phyloP scores from a whole-genome alignment of 23 red algal genomes.

The Cyanidium caldarium region DNA sequence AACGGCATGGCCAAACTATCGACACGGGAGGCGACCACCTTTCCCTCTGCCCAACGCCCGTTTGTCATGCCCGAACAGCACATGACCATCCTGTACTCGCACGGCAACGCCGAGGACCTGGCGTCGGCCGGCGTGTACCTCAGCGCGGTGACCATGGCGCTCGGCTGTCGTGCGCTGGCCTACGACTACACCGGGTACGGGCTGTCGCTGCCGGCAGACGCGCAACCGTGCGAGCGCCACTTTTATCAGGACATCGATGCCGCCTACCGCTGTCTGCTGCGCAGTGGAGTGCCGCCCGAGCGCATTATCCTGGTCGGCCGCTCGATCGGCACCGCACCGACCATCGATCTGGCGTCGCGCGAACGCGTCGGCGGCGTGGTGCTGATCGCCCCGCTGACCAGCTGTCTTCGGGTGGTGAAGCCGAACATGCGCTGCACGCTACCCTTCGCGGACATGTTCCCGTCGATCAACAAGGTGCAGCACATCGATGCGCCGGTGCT shows the following conservation, averaged over 20 bases:
- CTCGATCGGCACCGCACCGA: slow-evolving; percentile 46
- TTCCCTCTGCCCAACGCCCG: too few relatives aligned
- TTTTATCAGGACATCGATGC: slow-evolving; percentile 40
- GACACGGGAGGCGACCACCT: too few relatives aligned
- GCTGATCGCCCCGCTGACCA: slow-evolving; percentile 28
- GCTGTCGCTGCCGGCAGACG: slow-evolving; percentile 20
- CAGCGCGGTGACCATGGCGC: slow-evolving; percentile 14
- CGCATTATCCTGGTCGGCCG: slow-evolving; percentile 50
- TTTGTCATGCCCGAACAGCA: not conserved
- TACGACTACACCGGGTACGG: slow-evolving; percentile 88
- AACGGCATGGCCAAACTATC: too few relatives aligned
- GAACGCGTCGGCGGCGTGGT: slow-evolving; percentile 27
- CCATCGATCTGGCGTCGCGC: slow-evolving; percentile 20
- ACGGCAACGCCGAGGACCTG: slow-evolving; percentile 69
- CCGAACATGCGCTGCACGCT: slow-evolving; percentile 14
- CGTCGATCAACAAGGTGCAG: slow-evolving; percentile 31
- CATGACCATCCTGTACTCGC: slow-evolving; percentile 43
- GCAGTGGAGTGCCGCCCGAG: slow-evolving; percentile 9
- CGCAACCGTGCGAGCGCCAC: slow-evolving; percentile 20
- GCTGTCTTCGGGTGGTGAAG: slow-evolving; percentile 36
- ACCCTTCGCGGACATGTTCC: slow-evolving; percentile 51
- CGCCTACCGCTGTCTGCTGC: slow-evolving; percentile 24
- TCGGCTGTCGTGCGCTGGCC: slow-evolving; percentile 33
- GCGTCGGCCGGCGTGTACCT: slow-evolving; percentile 32
- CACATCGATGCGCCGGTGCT: slow-evolving; percentile 33